Evolutionary conservation across 495 filamentous ascomycete species (phyloP).

Genomic region (Hypoxylon cercidicola): DNA sequence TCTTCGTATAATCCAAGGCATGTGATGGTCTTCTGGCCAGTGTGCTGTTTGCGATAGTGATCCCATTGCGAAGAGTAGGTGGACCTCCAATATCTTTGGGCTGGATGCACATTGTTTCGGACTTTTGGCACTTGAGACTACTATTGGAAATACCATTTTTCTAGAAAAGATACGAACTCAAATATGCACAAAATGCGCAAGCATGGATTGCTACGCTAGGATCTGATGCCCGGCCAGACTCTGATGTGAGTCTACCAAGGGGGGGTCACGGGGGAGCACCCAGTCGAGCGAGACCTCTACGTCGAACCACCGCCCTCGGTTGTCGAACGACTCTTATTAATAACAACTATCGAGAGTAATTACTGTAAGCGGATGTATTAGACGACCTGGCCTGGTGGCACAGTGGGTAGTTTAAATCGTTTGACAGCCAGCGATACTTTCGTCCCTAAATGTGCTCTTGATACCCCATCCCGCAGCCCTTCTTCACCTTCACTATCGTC

Average conservation of each 20-base stretch:
- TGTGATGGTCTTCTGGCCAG: constrained; percentile 21
- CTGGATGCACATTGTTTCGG: constrained; percentile 29
- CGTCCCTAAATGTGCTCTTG: constrained; percentile 20
- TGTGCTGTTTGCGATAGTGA: constrained; percentile 5
- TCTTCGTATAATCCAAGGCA: constrained; percentile 12
- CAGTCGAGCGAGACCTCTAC: constrained; percentile 15
- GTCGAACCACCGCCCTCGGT: constrained; percentile 28
- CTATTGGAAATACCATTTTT: constrained; percentile 20
- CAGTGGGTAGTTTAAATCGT: constrained; percentile 39
- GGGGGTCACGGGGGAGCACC: constrained; percentile 30
- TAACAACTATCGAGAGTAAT: constrained; percentile 25
- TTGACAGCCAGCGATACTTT: constrained; percentile 32
- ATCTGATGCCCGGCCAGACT: constrained; percentile 33
- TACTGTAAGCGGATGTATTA: constrained; percentile 28
- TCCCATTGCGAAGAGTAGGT: constrained; percentile 4
- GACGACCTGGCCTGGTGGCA: constrained; percentile 6
- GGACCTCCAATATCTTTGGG: constrained; percentile 8
- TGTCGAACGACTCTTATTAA: constrained; percentile 13
- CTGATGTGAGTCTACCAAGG: constrained; percentile 30
- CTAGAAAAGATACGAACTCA: constrained; percentile 30
- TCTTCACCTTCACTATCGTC: constrained; percentile 6
- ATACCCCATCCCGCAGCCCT: constrained; percentile 17
- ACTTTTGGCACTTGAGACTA: constrained; percentile 8
- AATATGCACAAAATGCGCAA: constrained; percentile 33
- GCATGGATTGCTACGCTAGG: constrained; percentile 18